phyloP scores from a whole-genome alignment of 176 grass and related monocot genomes.

The Avena atlantica region DNA sequence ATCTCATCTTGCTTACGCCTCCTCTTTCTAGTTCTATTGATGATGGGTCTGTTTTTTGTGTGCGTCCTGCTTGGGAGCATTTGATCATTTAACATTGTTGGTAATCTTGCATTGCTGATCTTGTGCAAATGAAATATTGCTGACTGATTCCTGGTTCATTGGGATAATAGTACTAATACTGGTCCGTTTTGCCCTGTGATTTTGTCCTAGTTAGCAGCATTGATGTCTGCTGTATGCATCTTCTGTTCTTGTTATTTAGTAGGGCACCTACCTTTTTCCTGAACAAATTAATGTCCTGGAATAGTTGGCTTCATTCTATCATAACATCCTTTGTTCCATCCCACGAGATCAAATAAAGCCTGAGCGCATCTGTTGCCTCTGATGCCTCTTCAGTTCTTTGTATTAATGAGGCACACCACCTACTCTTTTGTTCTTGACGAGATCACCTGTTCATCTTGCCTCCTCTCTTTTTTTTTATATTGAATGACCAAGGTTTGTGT shows the following conservation, averaged over 20 bases:
- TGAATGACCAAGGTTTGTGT: slow-evolving; percentile 41
- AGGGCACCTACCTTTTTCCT: background rate
- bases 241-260: slow-evolving; percentile 39
- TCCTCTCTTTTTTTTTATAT: slow-evolving; percentile 12
- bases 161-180: background rate
- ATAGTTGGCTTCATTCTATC: background rate
- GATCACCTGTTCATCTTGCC: slow-evolving; percentile 10
- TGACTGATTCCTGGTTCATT: background rate
- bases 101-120: background rate
- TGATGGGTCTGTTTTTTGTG: background rate
- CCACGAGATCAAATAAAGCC: slow-evolving; percentile 5
- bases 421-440: slow-evolving; percentile 8
- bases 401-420: background rate
- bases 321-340: background rate
- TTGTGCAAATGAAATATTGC: slow-evolving; percentile 1
- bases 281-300: slow-evolving; percentile 10
- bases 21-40: slow-evolving; percentile 6
- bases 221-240: slow-evolving; percentile 15
- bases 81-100: slow-evolving; percentile 30
- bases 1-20: background rate
- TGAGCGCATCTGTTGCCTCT: slow-evolving; percentile 15
- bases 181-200: background rate
- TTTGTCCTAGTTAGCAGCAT: slow-evolving; percentile 40
- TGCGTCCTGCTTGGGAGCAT: slow-evolving; percentile 2
- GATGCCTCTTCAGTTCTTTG: slow-evolving; percentile 15